phyloP scores from a whole-genome alignment of 768 basidiomycete species.

The Boletales sp. region DNA sequence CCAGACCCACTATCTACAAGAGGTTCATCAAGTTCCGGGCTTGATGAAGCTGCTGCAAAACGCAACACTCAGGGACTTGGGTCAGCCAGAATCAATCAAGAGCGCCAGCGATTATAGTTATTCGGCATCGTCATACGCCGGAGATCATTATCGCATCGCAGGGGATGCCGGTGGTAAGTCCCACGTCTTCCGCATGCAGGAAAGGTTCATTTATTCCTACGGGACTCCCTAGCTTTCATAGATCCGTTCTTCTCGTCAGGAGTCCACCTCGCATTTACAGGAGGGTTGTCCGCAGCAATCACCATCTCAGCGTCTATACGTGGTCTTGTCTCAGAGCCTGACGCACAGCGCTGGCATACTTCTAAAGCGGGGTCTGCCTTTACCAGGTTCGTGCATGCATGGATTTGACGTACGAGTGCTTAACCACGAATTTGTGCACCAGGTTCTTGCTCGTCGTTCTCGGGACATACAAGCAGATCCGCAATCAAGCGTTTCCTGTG shows the following conservation, averaged over 20 bases:
- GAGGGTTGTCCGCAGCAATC: conserved; percentile 8
- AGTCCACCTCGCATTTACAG: conserved; percentile 9
- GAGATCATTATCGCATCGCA: conserved; percentile 48
- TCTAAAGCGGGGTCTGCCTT: neutral
- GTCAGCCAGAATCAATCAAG: conserved; percentile 6
- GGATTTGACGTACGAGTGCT: too few relatives aligned
- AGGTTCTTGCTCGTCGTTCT: conserved; percentile 24
- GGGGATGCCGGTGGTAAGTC: conserved; percentile 46
- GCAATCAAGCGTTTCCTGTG: conserved; percentile 51
- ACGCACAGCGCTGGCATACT: conserved; percentile 6
- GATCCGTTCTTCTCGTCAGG: conserved; percentile 10
- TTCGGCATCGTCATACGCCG: conserved; percentile 52
- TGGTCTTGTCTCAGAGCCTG: too few relatives aligned
- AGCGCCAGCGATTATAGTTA: conserved; percentile 57
- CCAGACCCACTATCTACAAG: conserved; percentile 4
- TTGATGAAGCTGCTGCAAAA: neutral
- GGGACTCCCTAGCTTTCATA: conserved; percentile 2
- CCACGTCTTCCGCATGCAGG: neutral
- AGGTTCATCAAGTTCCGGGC: conserved; percentile 3
- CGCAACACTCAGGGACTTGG: conserved; percentile 6
- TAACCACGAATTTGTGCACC: neutral
- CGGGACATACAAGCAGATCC: conserved; percentile 73
- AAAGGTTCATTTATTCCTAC: neutral
- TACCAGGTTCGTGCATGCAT: neutral
- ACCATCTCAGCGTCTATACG: conserved; percentile 9